These are phyloP conservation scores for Platanus orientalis DNA, from an alignment of 164 flowering plant species.

Conservation along the genomic window DNA sequence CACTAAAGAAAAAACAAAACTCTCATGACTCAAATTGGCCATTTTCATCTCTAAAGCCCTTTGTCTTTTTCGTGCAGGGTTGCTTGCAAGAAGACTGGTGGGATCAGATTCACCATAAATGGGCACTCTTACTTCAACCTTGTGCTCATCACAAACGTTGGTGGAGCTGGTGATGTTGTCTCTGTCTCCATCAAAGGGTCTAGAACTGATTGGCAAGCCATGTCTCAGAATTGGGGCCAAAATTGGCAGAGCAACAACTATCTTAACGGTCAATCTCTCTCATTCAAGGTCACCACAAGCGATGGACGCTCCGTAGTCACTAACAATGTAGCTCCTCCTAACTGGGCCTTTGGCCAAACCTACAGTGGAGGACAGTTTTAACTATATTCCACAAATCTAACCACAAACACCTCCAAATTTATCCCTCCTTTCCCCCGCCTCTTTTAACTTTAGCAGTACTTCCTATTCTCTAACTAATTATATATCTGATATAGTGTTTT, in stretches of 20 bases:
- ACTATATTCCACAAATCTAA: not conserved
- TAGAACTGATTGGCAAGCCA: constrained; percentile 52
- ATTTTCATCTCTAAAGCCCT: not conserved
- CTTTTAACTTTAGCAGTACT: not conserved
- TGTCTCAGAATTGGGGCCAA: too few relatives aligned
- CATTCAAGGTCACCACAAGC: constrained; percentile 56
- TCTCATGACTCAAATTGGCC: not conserved
- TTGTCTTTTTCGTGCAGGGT: constrained; percentile 33
- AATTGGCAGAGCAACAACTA: too few relatives aligned
- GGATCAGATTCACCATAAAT: too few relatives aligned
- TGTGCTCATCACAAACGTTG: constrained; percentile 64
- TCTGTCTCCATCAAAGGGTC: constrained; percentile 75
- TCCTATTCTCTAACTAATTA: too few relatives aligned
- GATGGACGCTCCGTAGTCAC: constrained; percentile 51
- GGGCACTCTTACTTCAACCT: constrained; percentile 71
- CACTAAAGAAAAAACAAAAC: not conserved
- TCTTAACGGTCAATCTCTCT: constrained; percentile 56
- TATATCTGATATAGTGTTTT: not conserved
- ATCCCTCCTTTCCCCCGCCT: not conserved
- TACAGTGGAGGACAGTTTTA: constrained; percentile 59
- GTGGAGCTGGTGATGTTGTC: too few relatives aligned
- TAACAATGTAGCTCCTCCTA: constrained; percentile 54
- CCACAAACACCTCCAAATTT: constrained; percentile 2
- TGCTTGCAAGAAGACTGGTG: constrained; percentile 58
- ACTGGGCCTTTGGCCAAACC: too few relatives aligned